Evolutionary conservation across 495 filamentous ascomycete species (phyloP), one percentile per base, ranked within the genome.

Genomic region (Lentithecium fluviatile): DNA sequence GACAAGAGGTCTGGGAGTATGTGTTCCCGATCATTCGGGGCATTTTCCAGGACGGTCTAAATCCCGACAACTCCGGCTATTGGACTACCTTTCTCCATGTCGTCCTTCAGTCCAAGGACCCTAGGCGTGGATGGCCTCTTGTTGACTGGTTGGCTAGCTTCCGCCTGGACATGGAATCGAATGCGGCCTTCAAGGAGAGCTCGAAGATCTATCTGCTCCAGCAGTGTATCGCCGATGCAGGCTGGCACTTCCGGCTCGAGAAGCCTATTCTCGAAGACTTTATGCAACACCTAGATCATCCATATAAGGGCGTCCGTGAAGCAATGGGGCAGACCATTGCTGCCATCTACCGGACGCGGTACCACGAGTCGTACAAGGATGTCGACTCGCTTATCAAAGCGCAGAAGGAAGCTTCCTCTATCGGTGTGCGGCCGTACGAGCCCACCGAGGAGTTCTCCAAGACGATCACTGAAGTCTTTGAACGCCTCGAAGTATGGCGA

Each of bases 151-250:
- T 99, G 34, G 84, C 85, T 12, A 83, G 85, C 59, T 97, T 96
- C 81, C 82, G 89, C 32, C 78, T 99, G 19, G 94, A 99, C 68
- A 93, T 96, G 88, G 76, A 83, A 21, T 96, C 93, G 0, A 96
- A 97, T 72, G 94, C 94, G 4, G 94, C 94, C 10, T 99, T 99
- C 82, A 99, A 99, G 73, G 95, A 99, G 67, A 97, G 92, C 56
- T 91, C 92, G 4, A 97, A 97, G 75, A 88, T 99, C 43, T 88
- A 94, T 65, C 80, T 97, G 13, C 78, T 99, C 34, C 88, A 96
- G 65, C 89, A 95, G 64, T 85, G 86, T 60, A 89, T 97, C 62
- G 84, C 83, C 58, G 90, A 96, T 70, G 79, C 86, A 48, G 95
- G 95, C 1, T 99, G 94, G 94, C 94, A 97, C 73, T 97, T 96